Evolutionary conservation across 2,329 filamentous ascomycete genomes (phyloP).

Genomic region (Blastomyces gilchristii): DNA sequence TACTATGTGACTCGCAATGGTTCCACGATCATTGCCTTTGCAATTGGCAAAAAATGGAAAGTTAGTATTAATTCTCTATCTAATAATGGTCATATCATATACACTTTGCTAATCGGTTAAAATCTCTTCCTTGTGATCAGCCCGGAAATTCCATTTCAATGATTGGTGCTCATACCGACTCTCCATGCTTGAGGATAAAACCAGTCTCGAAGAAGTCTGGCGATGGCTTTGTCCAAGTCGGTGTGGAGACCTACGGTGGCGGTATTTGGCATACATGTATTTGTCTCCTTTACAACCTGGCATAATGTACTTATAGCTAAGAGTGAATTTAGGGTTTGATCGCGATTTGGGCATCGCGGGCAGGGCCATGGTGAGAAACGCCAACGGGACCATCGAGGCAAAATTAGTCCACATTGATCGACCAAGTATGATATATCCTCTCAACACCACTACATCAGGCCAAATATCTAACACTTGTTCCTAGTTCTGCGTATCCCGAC

Average conservation of each 20-base stretch:
- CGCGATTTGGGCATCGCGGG: constrained; percentile 86
- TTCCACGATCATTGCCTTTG: constrained; percentile 75
- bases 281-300: constrained; percentile 7
- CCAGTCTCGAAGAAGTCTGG: constrained; percentile 82
- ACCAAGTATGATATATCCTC: constrained; percentile 44
- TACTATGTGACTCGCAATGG: constrained; percentile 84
- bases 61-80: constrained; percentile 8
- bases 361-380: constrained; percentile 67
- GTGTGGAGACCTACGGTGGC: constrained; percentile 92
- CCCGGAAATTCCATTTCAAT: constrained; percentile 84
- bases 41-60: constrained; percentile 39
- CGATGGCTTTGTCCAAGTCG: constrained; percentile 84
- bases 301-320: background rate
- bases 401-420: constrained; percentile 83
- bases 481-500: constrained; percentile 77
- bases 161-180: constrained; percentile 94
- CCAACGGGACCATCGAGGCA: constrained; percentile 64
- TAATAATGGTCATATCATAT: background rate
- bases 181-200: constrained; percentile 82
- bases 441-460: background rate
- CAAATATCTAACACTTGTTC: background rate
- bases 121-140: constrained; percentile 56
- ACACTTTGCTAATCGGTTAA: constrained; percentile 5
- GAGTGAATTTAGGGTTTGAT: constrained; percentile 60
- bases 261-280: constrained; percentile 88